Evolutionary conservation across 306 rosid genomes (phyloP).

Genomic region (Cucurbita moschata): DNA sequence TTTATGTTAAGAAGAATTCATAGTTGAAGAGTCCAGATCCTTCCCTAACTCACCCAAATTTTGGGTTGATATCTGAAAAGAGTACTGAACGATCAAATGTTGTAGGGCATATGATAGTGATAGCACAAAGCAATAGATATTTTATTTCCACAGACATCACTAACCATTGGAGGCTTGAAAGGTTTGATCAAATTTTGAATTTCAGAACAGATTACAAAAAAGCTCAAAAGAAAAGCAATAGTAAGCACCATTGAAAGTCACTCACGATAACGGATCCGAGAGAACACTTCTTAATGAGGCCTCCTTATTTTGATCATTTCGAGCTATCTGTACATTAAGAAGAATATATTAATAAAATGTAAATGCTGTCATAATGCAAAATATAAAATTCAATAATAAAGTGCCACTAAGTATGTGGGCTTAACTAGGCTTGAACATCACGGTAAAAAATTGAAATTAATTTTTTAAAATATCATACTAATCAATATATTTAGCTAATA

Average conservation of each 20-base stretch:
- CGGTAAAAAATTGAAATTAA: not conserved
- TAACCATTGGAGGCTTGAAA: not conserved
- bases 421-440: not conserved
- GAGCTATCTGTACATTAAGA: conserved; percentile 35
- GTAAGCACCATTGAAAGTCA: conserved; percentile 10
- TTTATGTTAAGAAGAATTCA: not conserved
- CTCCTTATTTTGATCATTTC: conserved; percentile 49
- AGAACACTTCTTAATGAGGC: conserved; percentile 80
- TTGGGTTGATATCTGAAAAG: not conserved
- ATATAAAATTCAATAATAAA: not conserved
- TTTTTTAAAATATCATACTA: not conserved
- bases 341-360: conserved; percentile 1
- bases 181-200: not conserved
- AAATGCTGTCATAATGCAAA: not conserved
- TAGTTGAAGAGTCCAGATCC: not conserved
- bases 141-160: not conserved
- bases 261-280: conserved; percentile 93
- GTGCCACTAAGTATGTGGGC: not conserved
- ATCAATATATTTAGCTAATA: not conserved
- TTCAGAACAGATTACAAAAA: not conserved
- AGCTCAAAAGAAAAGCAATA: not conserved
- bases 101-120: not conserved
- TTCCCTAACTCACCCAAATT: not conserved
- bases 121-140: not conserved
- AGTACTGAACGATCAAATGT: not conserved